Percentiles rank a stretch among this genome's conserved stretches.
Conservation (phyloP, 2,329 filamentous ascomycete genomes). For the Xylariaceae sp. region DNA sequence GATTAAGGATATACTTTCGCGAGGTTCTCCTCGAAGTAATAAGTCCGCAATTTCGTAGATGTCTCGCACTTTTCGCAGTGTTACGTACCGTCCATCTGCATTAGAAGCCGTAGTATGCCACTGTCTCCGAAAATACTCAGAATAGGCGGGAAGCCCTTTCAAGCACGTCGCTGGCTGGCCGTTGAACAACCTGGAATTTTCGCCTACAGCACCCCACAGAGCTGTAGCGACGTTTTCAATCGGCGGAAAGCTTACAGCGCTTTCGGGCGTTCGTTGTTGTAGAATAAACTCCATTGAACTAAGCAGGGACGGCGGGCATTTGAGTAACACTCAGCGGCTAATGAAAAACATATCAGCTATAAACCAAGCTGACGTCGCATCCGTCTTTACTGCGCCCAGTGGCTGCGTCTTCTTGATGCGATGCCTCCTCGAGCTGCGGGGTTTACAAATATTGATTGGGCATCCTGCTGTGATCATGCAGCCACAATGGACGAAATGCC, state of each 20-base stretch:
- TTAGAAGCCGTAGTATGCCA: slow-evolving; percentile 7
- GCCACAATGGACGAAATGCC: no score
- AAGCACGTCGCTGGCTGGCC: slow-evolving; percentile 3
- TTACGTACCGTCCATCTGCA: slow-evolving; percentile 5
- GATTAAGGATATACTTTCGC: slow-evolving; percentile 2
- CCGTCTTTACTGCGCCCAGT: no score
- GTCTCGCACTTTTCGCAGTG: slow-evolving; percentile 1
- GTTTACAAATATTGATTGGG: no score
- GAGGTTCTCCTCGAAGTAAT: not conserved
- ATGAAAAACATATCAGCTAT: no score
- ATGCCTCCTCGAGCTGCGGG: no score
- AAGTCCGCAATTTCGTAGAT: slow-evolving; percentile 2
- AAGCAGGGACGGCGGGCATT: no score
- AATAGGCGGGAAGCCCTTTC: slow-evolving; percentile 5
- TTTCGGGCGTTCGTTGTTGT: no score
- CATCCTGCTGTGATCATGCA: no score
- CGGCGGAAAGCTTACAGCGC: not conserved
- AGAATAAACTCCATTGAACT: no score
- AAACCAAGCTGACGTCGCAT: no score
- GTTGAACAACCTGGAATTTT: slow-evolving; percentile 2
- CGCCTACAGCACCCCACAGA: slow-evolving; percentile 1
- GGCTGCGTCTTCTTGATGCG: no score
- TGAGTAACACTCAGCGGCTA: no score
- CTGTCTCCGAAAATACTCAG: slow-evolving; percentile 8
- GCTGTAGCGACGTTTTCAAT: not conserved